Percentiles rank a stretch among this genome's conserved stretches.
Evolutionary conservation across 352 stramenopile species (phyloP).

Genomic region (Pythium angustatum): DNA sequence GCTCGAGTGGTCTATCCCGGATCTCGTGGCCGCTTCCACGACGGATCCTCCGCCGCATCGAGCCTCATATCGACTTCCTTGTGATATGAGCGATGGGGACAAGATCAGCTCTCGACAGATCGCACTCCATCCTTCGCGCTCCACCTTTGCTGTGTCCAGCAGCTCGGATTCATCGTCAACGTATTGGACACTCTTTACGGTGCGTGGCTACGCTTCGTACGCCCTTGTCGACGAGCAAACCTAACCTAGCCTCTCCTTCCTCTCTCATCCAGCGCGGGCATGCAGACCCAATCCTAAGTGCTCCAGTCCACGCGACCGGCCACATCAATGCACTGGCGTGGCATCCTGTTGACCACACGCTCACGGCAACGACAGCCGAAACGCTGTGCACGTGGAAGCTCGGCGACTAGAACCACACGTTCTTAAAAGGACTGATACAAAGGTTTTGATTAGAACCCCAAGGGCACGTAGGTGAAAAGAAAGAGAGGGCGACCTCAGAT

Average conservation of each 20-base stretch:
- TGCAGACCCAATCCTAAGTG: background rate
- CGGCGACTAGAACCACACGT: too few relatives aligned
- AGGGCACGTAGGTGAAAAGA: too few relatives aligned
- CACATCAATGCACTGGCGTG: slow-evolving; percentile 4
- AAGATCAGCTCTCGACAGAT: background rate
- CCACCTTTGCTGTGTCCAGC: background rate
- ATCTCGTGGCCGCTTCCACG: background rate
- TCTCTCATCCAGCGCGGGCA: background rate
- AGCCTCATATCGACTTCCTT: background rate
- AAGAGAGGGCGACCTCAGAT: too few relatives aligned
- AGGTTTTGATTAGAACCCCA: too few relatives aligned
- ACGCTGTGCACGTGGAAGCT: slow-evolving; percentile 18
- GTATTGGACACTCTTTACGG: slow-evolving; percentile 4
- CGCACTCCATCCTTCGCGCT: background rate
- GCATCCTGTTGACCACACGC: background rate
- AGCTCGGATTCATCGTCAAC: background rate
- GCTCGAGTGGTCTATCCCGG: slow-evolving; percentile 1
- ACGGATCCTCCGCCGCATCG: background rate
- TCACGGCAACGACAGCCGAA: slow-evolving; percentile 3
- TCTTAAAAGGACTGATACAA: too few relatives aligned
- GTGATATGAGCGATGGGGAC: background rate
- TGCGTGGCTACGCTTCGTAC: background rate
- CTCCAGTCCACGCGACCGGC: slow-evolving; percentile 4
- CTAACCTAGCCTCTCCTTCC: too few relatives aligned
- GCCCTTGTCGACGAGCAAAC: background rate